These are phyloP conservation scores for Candida piceae DNA, from an alignment of 805 yeast species.

Conservation along the genomic window DNA sequence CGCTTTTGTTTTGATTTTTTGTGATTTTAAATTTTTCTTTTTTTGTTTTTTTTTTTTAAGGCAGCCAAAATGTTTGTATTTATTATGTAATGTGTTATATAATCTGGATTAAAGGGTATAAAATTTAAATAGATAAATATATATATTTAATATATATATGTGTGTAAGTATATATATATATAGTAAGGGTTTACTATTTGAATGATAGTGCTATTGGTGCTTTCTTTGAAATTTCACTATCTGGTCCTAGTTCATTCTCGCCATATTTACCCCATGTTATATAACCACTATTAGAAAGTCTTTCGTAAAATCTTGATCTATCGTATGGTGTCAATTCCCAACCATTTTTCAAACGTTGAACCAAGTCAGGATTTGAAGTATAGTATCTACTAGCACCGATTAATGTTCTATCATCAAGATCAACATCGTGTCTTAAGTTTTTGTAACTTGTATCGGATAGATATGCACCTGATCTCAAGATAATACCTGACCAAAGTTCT, in stretches of 20 bases:
- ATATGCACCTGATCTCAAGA: constrained; percentile 21
- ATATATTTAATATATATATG: too few relatives aligned
- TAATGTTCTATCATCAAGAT: constrained; percentile 37
- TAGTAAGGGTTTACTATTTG: too few relatives aligned
- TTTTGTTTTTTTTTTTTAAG: too few relatives aligned
- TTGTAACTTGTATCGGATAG: constrained; percentile 24
- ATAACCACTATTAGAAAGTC: constrained; percentile 10
- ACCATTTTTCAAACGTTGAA: constrained; percentile 33
- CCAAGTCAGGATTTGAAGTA: constrained; percentile 43
- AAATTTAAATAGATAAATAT: too few relatives aligned
- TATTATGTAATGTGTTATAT: too few relatives aligned
- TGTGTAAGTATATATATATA: too few relatives aligned
- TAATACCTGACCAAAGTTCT: constrained; percentile 32
- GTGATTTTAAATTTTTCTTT: too few relatives aligned
- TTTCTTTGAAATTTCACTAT: constrained; percentile 6
- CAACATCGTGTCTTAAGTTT: constrained; percentile 16
- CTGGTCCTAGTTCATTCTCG: constrained; percentile 7
- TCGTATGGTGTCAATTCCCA: constrained; percentile 33
- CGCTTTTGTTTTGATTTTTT: too few relatives aligned
- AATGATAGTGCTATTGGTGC: constrained; percentile 12
- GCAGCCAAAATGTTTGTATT: too few relatives aligned
- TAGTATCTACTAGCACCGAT: constrained; percentile 36
- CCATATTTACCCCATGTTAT: constrained; percentile 14
- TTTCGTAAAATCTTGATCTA: constrained; percentile 34
- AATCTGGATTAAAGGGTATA: too few relatives aligned